Percentiles rank a stretch among this genome's conserved stretches.
These are phyloP conservation scores for Cutaneotrichosporon cavernicola DNA, from an alignment of 1,284 basidiomycete genomes.

Conservation along the genomic window DNA sequence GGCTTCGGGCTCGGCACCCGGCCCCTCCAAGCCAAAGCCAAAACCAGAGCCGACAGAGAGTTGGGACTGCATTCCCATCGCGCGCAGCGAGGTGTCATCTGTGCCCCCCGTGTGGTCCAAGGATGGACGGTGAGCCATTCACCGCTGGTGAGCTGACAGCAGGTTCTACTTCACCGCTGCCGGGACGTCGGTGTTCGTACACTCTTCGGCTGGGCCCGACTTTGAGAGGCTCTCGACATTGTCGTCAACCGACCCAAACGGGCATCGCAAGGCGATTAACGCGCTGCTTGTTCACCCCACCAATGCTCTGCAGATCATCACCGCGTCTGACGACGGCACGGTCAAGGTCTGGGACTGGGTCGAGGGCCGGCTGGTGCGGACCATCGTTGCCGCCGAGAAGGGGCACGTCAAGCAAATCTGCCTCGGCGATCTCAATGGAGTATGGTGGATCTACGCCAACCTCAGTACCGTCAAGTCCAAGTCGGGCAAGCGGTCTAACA, in stretches of 20 bases:
- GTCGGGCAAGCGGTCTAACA: slow-evolving; percentile 22
- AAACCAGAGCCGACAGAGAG: slow-evolving; percentile 12
- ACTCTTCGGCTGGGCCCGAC: slow-evolving; percentile 65
- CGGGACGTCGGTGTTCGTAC: slow-evolving; percentile 74
- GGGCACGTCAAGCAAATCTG: slow-evolving; percentile 58
- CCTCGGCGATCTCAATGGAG: slow-evolving; percentile 37
- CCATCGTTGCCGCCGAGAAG: slow-evolving; percentile 66
- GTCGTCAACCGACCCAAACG: slow-evolving; percentile 53
- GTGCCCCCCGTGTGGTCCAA: slow-evolving; percentile 74
- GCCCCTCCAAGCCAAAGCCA: slow-evolving; percentile 19
- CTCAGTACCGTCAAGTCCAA: slow-evolving; percentile 28
- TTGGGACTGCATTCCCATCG: slow-evolving; percentile 56
- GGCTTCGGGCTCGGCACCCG: slow-evolving; percentile 7
- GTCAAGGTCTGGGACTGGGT: slow-evolving; percentile 92
- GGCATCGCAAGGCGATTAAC: slow-evolving; percentile 65
- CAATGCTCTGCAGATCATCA: slow-evolving; percentile 86
- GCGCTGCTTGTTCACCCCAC: slow-evolving; percentile 75
- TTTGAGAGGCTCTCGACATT: slow-evolving; percentile 78
- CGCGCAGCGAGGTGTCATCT: slow-evolving; percentile 66
- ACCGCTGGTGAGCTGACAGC: slow-evolving; percentile 7
- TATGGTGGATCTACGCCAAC: slow-evolving; percentile 42
- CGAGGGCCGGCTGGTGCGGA: slow-evolving; percentile 75
- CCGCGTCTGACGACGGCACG: slow-evolving; percentile 76
- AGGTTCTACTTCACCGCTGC: slow-evolving; percentile 86
- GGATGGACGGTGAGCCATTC: slow-evolving; percentile 70